Evolutionary conservation across 805 yeast species (phyloP).

Genomic region (Barnettozyma salicaria): DNA sequence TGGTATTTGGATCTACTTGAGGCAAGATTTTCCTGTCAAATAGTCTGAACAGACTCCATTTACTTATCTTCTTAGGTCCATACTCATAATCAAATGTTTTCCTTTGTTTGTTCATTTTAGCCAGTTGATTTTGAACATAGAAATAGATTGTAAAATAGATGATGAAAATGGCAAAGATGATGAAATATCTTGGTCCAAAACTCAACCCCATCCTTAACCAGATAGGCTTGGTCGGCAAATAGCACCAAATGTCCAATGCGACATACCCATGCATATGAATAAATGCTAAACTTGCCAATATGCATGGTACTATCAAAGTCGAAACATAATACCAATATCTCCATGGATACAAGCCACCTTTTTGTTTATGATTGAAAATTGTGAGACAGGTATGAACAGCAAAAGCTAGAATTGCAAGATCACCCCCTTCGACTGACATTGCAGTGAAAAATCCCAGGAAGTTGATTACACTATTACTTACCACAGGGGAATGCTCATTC

Average conservation of each 20-base stretch:
- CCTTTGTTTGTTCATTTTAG: constrained; percentile 17
- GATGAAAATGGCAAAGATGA: constrained; percentile 53
- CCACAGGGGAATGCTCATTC: constrained; percentile 35
- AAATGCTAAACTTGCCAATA: constrained; percentile 70
- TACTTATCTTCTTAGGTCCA: neutral
- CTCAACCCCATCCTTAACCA: constrained; percentile 72
- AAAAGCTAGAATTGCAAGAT: constrained; percentile 71
- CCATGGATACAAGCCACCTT: constrained; percentile 64
- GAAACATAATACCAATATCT: constrained; percentile 52
- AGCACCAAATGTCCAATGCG: constrained; percentile 71
- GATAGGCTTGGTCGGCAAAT: constrained; percentile 60
- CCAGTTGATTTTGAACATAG: constrained; percentile 54
- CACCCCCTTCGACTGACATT: constrained; percentile 78
- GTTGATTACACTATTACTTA: constrained; percentile 12
- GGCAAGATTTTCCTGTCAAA: constrained; percentile 3
- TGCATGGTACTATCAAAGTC: constrained; percentile 54
- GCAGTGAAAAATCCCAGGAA: constrained; percentile 71
- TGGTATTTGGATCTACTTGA: neutral
- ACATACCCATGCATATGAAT: constrained; percentile 50
- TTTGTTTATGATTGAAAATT: constrained; percentile 57
- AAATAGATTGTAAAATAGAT: constrained; percentile 68
- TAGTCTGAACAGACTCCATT: constrained; percentile 3
- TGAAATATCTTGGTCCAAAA: constrained; percentile 76
- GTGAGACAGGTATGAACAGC: constrained; percentile 77
- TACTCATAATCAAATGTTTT: constrained; percentile 2